phyloP scores from a whole-genome alignment of 225 moss, liverwort and hornwort species.

The Rhytidiadelphus loreus region DNA sequence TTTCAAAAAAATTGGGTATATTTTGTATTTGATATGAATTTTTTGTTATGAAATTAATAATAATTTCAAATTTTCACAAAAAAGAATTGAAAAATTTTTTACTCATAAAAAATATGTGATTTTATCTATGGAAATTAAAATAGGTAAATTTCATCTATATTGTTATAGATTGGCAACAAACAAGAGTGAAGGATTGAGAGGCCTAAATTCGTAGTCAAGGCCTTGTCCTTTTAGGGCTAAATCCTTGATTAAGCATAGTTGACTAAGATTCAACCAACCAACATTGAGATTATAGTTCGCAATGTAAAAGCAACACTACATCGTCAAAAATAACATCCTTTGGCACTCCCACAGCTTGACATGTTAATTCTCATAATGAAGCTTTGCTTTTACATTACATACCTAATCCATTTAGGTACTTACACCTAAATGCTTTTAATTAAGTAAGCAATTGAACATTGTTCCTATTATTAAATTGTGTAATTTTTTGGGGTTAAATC shows the following conservation, averaged over 20 bases:
- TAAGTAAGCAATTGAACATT: background rate
- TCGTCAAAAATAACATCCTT: background rate
- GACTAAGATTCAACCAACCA: background rate
- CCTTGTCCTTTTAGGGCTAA: accelerated
- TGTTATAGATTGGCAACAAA: background rate
- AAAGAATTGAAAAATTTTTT: background rate
- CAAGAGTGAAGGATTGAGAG: background rate
- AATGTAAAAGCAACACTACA: background rate
- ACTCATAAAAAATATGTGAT: background rate
- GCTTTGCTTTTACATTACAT: background rate
- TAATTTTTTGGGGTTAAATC: background rate
- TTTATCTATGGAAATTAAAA: background rate
- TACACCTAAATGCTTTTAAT: accelerated
- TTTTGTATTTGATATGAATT: background rate
- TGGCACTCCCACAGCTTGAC: accelerated
- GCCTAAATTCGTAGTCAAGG: accelerated
- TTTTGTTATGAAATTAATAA: background rate
- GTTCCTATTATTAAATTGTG: background rate
- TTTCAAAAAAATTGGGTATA: accelerated
- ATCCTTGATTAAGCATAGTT: background rate
- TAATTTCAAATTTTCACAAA: background rate
- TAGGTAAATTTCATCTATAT: background rate
- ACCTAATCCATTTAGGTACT: background rate
- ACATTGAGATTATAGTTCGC: background rate
- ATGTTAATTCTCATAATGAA: background rate